A percentile compares a stretch with the other conserved stretches of the same genome.
Conservation (phyloP, 2,329 filamentous ascomycete species). For the Geosmithia morbida region DNA sequence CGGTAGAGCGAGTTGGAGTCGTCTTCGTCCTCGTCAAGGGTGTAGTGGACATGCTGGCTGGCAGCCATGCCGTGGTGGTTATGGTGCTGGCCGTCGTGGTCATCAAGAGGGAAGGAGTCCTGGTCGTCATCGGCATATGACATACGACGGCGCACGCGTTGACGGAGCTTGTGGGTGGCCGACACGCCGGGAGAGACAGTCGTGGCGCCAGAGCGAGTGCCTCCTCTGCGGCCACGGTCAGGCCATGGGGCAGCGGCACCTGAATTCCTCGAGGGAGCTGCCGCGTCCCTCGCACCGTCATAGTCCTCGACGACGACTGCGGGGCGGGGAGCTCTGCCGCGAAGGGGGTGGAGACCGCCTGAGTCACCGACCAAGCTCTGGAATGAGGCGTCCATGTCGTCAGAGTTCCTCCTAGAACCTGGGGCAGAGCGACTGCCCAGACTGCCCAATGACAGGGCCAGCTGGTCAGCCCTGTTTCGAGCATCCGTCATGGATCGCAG, state of each 20-base stretch:
- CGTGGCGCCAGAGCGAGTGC: background rate
- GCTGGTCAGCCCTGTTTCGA: slow-evolving; percentile 19
- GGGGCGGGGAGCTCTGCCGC: background rate
- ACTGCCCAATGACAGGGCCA: slow-evolving; percentile 16
- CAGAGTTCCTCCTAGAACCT: slow-evolving; percentile 19
- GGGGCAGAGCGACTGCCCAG: slow-evolving; percentile 22
- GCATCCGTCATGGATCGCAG: slow-evolving; percentile 24
- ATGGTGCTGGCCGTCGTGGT: background rate
- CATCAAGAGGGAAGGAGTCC: background rate
- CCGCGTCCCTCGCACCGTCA: background rate
- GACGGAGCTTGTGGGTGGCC: background rate
- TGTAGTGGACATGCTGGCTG: background rate
- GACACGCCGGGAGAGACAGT: background rate
- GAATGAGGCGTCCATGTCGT: slow-evolving; percentile 16
- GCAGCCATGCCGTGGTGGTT: background rate
- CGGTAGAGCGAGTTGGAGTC: background rate
- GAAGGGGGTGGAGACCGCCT: slow-evolving; percentile 6
- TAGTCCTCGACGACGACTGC: slow-evolving; percentile 3
- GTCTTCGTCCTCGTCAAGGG: background rate
- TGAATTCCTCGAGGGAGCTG: background rate
- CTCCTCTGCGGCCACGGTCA: background rate
- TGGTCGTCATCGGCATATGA: background rate
- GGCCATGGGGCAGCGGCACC: background rate
- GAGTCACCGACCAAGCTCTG: slow-evolving; percentile 16
- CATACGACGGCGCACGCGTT: background rate